phyloP scores from a whole-genome alignment of 2,329 filamentous ascomycete genomes.

The Aphanoascus verrucosus region DNA sequence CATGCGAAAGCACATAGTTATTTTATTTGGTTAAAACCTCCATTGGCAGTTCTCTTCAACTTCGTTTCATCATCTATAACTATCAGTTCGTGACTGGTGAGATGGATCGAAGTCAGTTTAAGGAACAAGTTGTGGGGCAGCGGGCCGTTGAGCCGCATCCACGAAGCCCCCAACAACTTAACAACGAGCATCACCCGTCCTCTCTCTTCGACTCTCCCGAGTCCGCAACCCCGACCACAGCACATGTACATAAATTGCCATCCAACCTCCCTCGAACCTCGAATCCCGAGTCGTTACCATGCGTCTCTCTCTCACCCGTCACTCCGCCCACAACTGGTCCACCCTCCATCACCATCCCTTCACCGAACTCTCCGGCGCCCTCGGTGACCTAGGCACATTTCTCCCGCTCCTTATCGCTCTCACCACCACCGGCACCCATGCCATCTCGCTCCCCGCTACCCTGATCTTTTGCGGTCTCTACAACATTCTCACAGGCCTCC shows the following conservation, averaged over 20 bases:
- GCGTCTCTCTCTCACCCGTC: conserved; percentile 1
- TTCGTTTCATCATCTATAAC: too few relatives aligned
- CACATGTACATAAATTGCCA: neutral
- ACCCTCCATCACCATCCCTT: conserved; percentile 48
- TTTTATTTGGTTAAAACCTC: too few relatives aligned
- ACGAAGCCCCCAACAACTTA: too few relatives aligned
- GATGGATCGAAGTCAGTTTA: too few relatives aligned
- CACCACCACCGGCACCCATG: conserved; percentile 59
- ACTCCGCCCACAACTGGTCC: conserved; percentile 41
- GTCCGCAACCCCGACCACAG: neutral
- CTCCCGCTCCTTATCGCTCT: conserved; percentile 83
- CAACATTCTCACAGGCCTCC: conserved; percentile 69
- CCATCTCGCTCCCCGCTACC: conserved; percentile 71
- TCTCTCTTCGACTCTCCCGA: too few relatives aligned
- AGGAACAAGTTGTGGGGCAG: too few relatives aligned
- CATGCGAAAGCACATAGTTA: too few relatives aligned
- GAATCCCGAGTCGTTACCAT: too few relatives aligned
- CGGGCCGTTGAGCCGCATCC: too few relatives aligned
- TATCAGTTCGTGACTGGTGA: too few relatives aligned
- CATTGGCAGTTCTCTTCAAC: too few relatives aligned
- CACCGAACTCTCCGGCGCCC: conserved; percentile 74
- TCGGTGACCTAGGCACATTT: conserved; percentile 81
- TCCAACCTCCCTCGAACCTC: neutral
- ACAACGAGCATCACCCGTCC: too few relatives aligned
- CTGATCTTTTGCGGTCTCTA: conserved; percentile 80